A percentile compares a stretch with the other conserved stretches of the same genome.
phyloP scores from a whole-genome alignment of 2,329 filamentous ascomycete species.

The Neopestalotiopsis sp. region DNA sequence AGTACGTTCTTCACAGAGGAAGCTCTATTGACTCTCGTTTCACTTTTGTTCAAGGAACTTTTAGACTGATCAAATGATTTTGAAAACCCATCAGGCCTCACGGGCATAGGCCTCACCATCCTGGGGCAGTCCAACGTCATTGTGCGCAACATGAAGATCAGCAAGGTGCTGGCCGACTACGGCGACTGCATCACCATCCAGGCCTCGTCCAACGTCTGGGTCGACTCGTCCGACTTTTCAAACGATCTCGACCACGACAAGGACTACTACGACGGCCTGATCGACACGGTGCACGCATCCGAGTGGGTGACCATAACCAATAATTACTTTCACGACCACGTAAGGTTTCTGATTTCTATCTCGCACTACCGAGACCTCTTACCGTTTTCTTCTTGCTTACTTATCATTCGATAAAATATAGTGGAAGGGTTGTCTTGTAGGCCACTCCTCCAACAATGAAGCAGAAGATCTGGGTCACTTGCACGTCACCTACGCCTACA shows the following conservation, averaged over 20 bases:
- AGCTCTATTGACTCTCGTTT: background rate
- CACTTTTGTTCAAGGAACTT: too few species aligned
- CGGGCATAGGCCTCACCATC: conserved; percentile 57
- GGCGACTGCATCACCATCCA: conserved; percentile 67
- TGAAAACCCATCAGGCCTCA: conserved; percentile 29
- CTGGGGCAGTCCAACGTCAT: conserved; percentile 62
- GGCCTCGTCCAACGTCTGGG: conserved; percentile 63
- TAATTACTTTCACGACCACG: conserved; percentile 53
- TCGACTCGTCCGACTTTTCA: conserved; percentile 71
- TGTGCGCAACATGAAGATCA: conserved; percentile 64
- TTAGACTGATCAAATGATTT: too few species aligned
- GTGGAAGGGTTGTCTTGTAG: conserved; percentile 45
- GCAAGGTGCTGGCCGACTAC: conserved; percentile 58
- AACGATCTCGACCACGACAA: conserved; percentile 65
- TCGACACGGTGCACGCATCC: conserved; percentile 66
- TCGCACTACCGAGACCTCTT: too few species aligned
- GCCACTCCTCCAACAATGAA: conserved; percentile 63
- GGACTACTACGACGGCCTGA: conserved; percentile 72
- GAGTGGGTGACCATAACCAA: conserved; percentile 62
- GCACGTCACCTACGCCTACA: conserved; percentile 69
- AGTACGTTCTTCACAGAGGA: conserved; percentile 29
- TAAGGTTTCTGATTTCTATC: background rate
- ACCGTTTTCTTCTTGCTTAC: too few species aligned
- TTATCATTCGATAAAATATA: background rate
- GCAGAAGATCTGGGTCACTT: conserved; percentile 66